Percentiles rank a stretch among this genome's conserved stretches.
These are phyloP conservation scores for Styphnolobium japonicum DNA, from an alignment of 306 rosid species.

Conservation along the genomic window DNA sequence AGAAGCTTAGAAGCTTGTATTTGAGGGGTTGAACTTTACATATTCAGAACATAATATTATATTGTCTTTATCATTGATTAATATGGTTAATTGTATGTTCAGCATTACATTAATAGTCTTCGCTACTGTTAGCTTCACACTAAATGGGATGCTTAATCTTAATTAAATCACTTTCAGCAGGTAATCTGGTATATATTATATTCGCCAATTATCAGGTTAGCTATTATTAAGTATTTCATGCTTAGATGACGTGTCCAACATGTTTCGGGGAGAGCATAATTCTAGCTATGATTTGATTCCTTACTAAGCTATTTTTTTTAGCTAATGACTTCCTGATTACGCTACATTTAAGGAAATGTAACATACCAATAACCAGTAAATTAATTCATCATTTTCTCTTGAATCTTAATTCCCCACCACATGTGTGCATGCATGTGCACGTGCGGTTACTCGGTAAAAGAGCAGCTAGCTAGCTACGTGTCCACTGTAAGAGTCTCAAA, in stretches of 20 bases:
- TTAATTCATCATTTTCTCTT: neutral
- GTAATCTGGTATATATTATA: neutral
- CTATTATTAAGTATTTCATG: neutral
- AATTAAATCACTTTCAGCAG: neutral
- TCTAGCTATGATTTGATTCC: neutral
- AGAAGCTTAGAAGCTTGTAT: constrained; percentile 12
- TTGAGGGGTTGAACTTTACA: constrained; percentile 11
- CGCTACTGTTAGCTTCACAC: neutral
- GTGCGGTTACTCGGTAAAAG: neutral
- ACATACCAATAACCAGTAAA: neutral
- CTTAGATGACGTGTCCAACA: neutral
- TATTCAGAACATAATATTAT: neutral
- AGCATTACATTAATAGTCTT: neutral
- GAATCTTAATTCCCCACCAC: neutral
- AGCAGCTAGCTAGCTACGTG: neutral
- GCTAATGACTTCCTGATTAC: neutral
- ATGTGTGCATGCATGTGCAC: constrained; percentile 3
- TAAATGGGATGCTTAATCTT: neutral
- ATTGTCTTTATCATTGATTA: neutral
- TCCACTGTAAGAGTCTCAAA: neutral
- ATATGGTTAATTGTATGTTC: neutral
- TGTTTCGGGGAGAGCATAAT: neutral
- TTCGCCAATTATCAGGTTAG: neutral
- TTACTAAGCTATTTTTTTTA: neutral
- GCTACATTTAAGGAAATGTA: neutral